Evolutionary conservation across 2,329 filamentous ascomycete species (phyloP), one percentile per base, ranked within the genome.

Genomic region (Colletotrichum lini): DNA sequence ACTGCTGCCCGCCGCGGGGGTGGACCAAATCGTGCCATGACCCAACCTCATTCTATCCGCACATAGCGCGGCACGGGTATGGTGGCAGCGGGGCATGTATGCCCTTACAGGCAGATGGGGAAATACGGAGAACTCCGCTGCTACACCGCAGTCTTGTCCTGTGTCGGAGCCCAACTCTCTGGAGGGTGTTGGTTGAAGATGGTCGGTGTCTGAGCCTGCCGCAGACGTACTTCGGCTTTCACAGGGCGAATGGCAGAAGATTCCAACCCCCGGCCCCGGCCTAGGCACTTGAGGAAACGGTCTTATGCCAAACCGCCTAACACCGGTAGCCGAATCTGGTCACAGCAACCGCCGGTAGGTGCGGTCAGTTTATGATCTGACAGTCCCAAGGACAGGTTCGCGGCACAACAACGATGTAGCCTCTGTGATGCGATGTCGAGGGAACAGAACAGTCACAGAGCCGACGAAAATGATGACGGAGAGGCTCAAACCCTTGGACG

Each of bases 1-100:
- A 44, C 56, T 67, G 56, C 13, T 56, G 53, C 56, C 56, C 63
- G 57, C 56, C 62, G 67, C 64, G 64, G 50, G 64, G 68, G 56
- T 58, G 57, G 67, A 62, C 35, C 64, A 62, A 52, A 70, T 58
- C 64, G 23, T 50, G 35, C 58, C 49, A 58, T 52, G 30, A 30
- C 35, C 23, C 47, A 44, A 45, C 49, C 44, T 35, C 45, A 67
- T 30, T n/a, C 23, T 42, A 38, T 38, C 49, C 44, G 35, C 38
- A 67, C 40, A 44, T 4, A 30, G 13, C 58, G 47, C 18, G 53
- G 58, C 9, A 10, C 35, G 35, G 35, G 35, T 38, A 10, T 38
- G 58, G 21, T 53, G 40, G 15, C 9, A 35, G 52, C 68, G 64
- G 64, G 68, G 45, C 49, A 62, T 47, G 52, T 26, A 26, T 4